Evolutionary conservation across 2,329 filamentous ascomycete species (phyloP).

Genomic region (Penicillium occitanis): DNA sequence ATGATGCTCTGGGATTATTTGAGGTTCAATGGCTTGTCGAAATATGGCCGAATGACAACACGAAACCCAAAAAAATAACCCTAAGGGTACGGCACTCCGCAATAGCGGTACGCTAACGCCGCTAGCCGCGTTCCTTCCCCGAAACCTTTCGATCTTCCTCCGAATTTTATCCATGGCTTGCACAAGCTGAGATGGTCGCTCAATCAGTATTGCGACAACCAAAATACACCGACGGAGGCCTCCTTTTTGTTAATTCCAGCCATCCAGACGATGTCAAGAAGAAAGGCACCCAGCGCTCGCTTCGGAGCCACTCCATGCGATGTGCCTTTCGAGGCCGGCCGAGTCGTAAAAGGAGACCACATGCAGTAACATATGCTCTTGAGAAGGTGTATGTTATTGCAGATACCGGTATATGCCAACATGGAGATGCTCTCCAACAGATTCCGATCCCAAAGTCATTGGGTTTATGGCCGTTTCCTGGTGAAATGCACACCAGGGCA

Average conservation of each 20-base stretch:
- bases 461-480: constrained; percentile 20
- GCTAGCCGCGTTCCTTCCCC: background rate
- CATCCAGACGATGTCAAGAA: constrained; percentile 21
- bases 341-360: constrained; percentile 10
- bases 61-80: background rate
- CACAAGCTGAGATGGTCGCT: constrained; percentile 10
- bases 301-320: constrained; percentile 24
- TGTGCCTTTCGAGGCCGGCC: constrained; percentile 20
- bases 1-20: too few relatives aligned
- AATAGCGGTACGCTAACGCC: background rate
- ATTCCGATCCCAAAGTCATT: constrained; percentile 4
- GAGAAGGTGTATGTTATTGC: background rate
- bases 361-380: constrained; percentile 20
- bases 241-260: constrained; percentile 20
- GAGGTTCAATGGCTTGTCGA: background rate
- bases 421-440: background rate
- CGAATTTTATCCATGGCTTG: background rate
- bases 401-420: background rate
- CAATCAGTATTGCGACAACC: background rate
- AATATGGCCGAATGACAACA: background rate
- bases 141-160: background rate
- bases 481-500: constrained; percentile 16
- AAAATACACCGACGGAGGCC: background rate
- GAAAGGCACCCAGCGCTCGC: constrained; percentile 18
- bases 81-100: background rate